Base-by-base conservation (phyloP, 176 grass and related monocot genomes). In the Carex myosuroides region DNA sequence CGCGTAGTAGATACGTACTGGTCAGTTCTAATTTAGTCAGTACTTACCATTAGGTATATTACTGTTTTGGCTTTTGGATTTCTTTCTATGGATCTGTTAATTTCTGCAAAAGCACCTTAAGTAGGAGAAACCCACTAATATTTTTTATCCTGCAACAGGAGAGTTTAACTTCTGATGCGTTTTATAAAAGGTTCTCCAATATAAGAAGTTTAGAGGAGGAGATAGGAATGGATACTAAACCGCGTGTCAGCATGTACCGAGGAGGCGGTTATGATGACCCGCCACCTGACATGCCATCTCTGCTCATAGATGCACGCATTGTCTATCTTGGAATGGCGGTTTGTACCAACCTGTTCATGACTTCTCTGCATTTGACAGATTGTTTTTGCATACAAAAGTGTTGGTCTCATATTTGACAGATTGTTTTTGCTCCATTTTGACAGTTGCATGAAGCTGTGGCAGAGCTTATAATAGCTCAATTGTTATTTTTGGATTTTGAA, bases 301-400 rank as follows among this genome's bases (percentile, higher is more conserved):
- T 91, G 79, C 89, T 98, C 3, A 86, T 98, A 79, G 95, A 98
- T 76, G 83, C 90, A 22, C 84, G 92, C 71, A 93, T 94, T 64
- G 87, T 98, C 61, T 94, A 85, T 77, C 91, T 98, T 69, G 91
- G 92, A 84, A 98, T 98, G 92, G 89, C 92, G 70, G 94, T 97
- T 85, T 88, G 89, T 84, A 26, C 76, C 58, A 44, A 75, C 59
- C 21, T 60, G 46, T 83, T 6, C 46, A 60, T 75, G 11, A 22
- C 26, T 59, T 82, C 59, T 75, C 22, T 3, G 61, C 60, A 42
- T 64, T 13, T 0, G 42, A 74, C 48, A 55, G 37, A 39, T 39
- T 39, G 37, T 39, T 39, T 39, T 42, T 84, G 50, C 32, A 77
- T 64, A 78, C 33, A 39, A 64, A 10, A 56, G 0, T 84, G 58